Percentiles rank a stretch among this genome's conserved stretches.
Evolutionary conservation across 805 yeast species (phyloP).

Genomic region (Priceomyces castillae): DNA sequence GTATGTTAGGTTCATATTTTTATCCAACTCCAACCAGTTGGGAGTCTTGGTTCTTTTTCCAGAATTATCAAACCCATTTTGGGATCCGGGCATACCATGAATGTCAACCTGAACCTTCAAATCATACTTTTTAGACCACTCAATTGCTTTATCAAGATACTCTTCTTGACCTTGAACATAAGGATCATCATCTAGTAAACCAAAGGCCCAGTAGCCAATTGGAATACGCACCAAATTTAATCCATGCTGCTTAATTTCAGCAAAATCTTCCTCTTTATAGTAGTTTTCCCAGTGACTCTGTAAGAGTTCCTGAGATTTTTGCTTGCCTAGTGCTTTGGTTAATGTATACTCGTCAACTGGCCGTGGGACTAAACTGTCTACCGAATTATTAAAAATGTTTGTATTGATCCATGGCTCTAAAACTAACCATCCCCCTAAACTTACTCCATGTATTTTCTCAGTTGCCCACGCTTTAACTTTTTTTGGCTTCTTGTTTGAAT

Average conservation of each 20-base stretch:
- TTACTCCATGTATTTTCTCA: constrained; percentile 16
- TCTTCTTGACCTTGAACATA: constrained; percentile 65
- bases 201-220: constrained; percentile 81
- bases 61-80: constrained; percentile 83
- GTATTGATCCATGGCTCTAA: constrained; percentile 73
- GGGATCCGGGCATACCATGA: constrained; percentile 85
- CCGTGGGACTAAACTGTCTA: constrained; percentile 23
- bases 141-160: constrained; percentile 63
- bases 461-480: background rate
- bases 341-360: constrained; percentile 64
- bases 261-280: constrained; percentile 59
- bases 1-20: constrained; percentile 11
- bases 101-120: constrained; percentile 73
- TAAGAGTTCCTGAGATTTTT: constrained; percentile 40
- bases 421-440: constrained; percentile 69
- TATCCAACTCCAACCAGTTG: constrained; percentile 12
- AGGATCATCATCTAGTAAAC: constrained; percentile 49
- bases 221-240: constrained; percentile 72
- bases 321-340: constrained; percentile 47
- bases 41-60: constrained; percentile 42
- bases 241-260: constrained; percentile 49
- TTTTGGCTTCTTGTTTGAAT: background rate
- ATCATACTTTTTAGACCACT: constrained; percentile 62
- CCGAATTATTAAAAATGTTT: constrained; percentile 45
- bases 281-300: constrained; percentile 57